phyloP scores from a whole-genome alignment of 176 grass and related monocot species.

The Paspalum notatum region DNA sequence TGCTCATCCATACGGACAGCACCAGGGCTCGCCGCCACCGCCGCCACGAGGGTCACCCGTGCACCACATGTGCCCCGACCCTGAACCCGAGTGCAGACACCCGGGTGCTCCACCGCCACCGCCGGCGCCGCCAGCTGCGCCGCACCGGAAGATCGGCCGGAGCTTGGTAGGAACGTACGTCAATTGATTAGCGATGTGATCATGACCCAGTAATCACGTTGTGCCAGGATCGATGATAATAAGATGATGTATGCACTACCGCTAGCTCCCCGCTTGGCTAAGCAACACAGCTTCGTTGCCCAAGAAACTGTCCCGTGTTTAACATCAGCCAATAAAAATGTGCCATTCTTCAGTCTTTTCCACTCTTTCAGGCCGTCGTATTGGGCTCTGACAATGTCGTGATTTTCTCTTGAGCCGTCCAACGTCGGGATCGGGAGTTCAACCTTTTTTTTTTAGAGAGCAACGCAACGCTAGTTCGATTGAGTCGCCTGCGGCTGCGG shows the following conservation, averaged over 20 bases:
- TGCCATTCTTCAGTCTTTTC: background rate
- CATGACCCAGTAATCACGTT: no score
- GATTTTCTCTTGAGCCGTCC: background rate
- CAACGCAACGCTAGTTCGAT: no score
- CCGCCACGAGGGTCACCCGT: background rate
- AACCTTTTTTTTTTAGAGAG: no score
- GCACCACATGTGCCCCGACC: background rate
- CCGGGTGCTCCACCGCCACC: background rate
- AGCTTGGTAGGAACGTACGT: background rate
- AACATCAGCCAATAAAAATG: no score
- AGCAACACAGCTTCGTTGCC: no score
- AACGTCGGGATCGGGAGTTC: no score
- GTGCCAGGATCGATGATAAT: background rate
- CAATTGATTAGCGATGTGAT: background rate
- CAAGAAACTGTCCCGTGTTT: no score
- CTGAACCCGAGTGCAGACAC: constrained; percentile 15
- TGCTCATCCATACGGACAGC: background rate
- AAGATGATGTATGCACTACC: no score
- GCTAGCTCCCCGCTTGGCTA: no score
- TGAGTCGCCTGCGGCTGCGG: no score
- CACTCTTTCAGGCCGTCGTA: background rate
- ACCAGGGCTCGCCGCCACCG: background rate
- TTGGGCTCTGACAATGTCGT: background rate
- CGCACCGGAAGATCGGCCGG: background rate
- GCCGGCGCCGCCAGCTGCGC: background rate